Conservation (phyloP, 371 early-diverging fungal species). For the Apophysomyces trapeziformis region DNA sequence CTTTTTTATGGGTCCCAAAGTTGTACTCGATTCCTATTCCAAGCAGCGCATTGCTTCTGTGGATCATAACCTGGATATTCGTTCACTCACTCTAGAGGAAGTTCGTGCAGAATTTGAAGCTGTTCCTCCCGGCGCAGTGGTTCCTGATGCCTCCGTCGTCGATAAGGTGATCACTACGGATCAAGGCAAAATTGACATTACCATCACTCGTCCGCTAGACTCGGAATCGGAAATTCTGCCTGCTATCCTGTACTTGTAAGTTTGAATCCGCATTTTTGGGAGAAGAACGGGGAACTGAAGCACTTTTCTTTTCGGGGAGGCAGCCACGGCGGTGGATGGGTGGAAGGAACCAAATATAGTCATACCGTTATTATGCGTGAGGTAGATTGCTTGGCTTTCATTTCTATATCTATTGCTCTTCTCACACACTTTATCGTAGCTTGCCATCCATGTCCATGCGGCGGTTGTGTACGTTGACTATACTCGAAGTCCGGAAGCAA, state of each 20-base stretch:
- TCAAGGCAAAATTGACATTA: slow-evolving; percentile 10
- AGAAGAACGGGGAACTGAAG: not conserved
- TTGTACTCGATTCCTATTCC: too few relatives aligned
- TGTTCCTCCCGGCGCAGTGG: too few relatives aligned
- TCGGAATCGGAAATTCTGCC: slow-evolving; percentile 20
- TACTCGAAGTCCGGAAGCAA: slow-evolving; percentile 30
- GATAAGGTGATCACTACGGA: not conserved
- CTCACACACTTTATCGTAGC: not conserved
- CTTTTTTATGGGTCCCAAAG: too few relatives aligned
- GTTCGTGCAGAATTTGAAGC: too few relatives aligned
- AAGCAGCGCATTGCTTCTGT: too few relatives aligned
- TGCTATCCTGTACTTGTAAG: slow-evolving; percentile 22
- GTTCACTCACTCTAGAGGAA: too few relatives aligned
- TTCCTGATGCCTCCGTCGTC: not conserved
- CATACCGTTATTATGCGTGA: slow-evolving; percentile 21
- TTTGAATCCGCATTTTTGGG: too few relatives aligned
- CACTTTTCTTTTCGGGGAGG: not conserved
- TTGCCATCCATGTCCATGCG: slow-evolving; percentile 16
- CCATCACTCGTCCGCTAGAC: slow-evolving; percentile 20
- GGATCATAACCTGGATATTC: too few relatives aligned
- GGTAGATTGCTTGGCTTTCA: slow-evolving; percentile 12
- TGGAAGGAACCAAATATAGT: slow-evolving; percentile 24
- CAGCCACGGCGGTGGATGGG: slow-evolving; percentile 29
- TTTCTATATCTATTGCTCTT: not conserved
- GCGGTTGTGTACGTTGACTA: slow-evolving; percentile 30